Evolutionary conservation across 2,329 filamentous ascomycete genomes (phyloP), one percentile per base, ranked within the genome.

Genomic region (Alternaria gansuensis): DNA sequence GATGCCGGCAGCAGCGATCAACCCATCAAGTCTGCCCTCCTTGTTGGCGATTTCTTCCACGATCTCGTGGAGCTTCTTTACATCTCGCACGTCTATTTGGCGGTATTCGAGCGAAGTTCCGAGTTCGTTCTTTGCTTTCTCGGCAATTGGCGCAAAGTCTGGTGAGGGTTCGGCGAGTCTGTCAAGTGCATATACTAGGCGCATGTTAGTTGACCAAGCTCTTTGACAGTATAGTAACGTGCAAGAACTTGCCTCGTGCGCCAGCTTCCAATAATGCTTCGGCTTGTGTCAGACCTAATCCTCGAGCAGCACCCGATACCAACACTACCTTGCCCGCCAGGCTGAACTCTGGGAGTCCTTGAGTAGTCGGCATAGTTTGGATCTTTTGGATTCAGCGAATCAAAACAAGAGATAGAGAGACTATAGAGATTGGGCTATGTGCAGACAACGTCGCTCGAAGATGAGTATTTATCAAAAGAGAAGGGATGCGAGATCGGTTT

Each of bases 21-120:
- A 80, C 0, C 93, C 93, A 72, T 96, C 92, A 61, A 97, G 79
- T 14, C 90, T 86, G 5, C 89, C 89, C 64, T 92, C 86, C 59
- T 85, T 79, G 50, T 87, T 82, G 14, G 87, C 91, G 64, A 97
- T 95, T 10, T 80, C 82, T 64, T 84, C 82, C 46, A 96, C 82
- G 51, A 90, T 84, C 40, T 80, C 81, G 74, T 93, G 89, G 44
- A 97, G 83, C 37, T 82, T 78, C 4, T 83, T 80, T 23, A 89
- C 87, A 72, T 95, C 87, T 29, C 91, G 87, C 17, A 96, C 91
- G 73, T 97, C 93, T 59, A 93, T 86, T 65, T 89, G 87, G 71
- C 89, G 88, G 81, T 96, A 96, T 52, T 87, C 83, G 41, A 95
- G 78, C 46, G 84, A 85, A 2, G 88, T 89, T 65, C 83, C 85